Evolutionary conservation across 495 filamentous ascomycete genomes (phyloP), one percentile per base, ranked within the genome.

Genomic region (Ascodesmis nigricans): DNA sequence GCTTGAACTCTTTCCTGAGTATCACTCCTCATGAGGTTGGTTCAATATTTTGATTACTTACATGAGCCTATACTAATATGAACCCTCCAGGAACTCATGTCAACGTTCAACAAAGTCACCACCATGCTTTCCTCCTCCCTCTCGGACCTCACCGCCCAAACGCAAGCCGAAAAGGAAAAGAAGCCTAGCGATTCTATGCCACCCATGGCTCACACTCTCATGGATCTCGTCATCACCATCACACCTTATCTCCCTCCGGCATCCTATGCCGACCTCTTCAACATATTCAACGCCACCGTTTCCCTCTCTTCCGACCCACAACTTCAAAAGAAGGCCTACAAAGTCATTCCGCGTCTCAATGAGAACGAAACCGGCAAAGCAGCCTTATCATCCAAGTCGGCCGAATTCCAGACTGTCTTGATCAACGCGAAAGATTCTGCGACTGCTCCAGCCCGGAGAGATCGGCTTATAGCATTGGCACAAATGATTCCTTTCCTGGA

Each of bases 261-360:
- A 25, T 80, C 77, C 53, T 91, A 87, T 44, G 58, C 65, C 21
- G 62, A 66, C 15, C 67, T 97, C 2, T 92, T 95, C 56, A 65
- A 63, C 38, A 78, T 93, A 39, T 77, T 84, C 3, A 63, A 78
- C 0, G 60, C 75, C 8, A 73, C 92, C 32, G 66, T 95, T 36
- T 69, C 73, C 44, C 73, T 69, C 43, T 56, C 67, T 30, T 63
- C 71, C 21, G 90, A 95, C 42, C 75, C 87, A 17, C 84, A 93
- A 49, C 62, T 97, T n/a, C 81, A 95, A 53, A 97, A 97, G 67
- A 97, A 97, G 58, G 84, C 87, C 2, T 97, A 95, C 62, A 93
- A 95, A 55, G 63, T 97, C 31, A 80, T 97, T 35, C 84, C 87
- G 5, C 70, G 84, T 20, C 66, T 97, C 27, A 74, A 77, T 2